Base-by-base conservation (phyloP, 495 filamentous ascomycete genomes). In the Pyrenopolyporus hunteri region DNA sequence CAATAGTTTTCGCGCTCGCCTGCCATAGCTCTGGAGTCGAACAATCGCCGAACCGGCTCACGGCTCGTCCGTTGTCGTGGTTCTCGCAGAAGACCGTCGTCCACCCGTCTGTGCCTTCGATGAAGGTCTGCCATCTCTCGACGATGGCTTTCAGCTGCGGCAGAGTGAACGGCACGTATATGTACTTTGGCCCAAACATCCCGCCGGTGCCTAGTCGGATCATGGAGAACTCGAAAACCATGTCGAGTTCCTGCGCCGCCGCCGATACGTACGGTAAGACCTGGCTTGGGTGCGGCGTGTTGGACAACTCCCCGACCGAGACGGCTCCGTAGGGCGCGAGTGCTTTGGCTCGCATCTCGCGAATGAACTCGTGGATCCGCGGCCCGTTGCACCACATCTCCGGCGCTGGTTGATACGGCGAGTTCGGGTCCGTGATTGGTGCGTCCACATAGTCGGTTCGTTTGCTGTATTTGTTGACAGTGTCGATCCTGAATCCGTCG, bases 161-260 rank as follows among this genome's bases (percentile, higher is more conserved):
- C 13, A 89, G 76, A 37, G 81, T 79, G 76, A 71, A 77, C 4
- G 73, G 61, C 29, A 71, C 53, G 28, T 72, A 77, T 51, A 68
- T 73, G 45, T 81, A 76, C 6, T 77, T 72, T 5, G 68, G 58
- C 1, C 61, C 61, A 31, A 64, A 64, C 61, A 64, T 64, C 22
- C 61, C 61, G 3, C 61, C 61, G 1, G 82, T 69, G 6, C 87
- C 87, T 23, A 90, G 74, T 56, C 85, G 82, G 10, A 85, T 81
- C 37, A 79, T 76, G 59, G 89, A 87, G 58, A 90, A 90, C 59
- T 88, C 83, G 74, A 92, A 91, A 22, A 90, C 82, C 89, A 92
- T 92, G 73, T 84, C 84, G 37, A 91, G 76, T 66, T 91, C 85
- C 39, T 78, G 74, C 22, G 84, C 82, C 35, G 80, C 78, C 9